Evolutionary conservation across 306 rosid species (phyloP), one percentile per base, ranked within the genome.

Genomic region (Canavalia gladiata): DNA sequence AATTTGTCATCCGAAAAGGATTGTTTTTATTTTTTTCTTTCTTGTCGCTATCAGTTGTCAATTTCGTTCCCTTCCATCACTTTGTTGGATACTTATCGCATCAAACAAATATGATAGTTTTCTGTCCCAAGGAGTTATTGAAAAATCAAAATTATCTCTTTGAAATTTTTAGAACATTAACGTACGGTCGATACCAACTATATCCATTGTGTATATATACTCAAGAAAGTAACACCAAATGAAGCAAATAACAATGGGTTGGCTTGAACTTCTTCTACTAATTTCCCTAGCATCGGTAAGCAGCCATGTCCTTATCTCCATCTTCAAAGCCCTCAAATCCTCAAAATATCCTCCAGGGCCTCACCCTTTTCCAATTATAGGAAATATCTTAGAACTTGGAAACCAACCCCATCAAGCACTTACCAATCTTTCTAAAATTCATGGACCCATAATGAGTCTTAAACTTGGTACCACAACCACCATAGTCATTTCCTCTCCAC

Each of bases 301-400:
- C 3, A 12, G 65, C 43, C 13, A 30, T 37, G 52, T 34, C 4
- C 7, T 83, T 31, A n/a, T 58, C 39, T 78, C 72, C 12, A 67
- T 0, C 51, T 39, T 65, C 45, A 31, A 31, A 10, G 8, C 45
- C 29, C 11, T 5, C 56, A 58, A 42, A 74, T 41, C 33, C 45
- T n/a, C 72, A 1, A 80, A 64, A 56, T 5, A 35, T 37, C 4
- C 64, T 0, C 91, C 91, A 0, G 92, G 94, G 1, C 97, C 90
- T 10, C 51, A 4, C 30, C 88, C 91, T 1, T 64, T 79, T 0
- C 91, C 94, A 0, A 4, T 92, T 50, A 74, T 87, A 5, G 91
- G 94, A 25, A 92, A 89, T 74, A 82, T 90, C 9, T 60, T 87
- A 6, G 80, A 76, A 5, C 88, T 92, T 28, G 88, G 87, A 0